Base-by-base conservation (phyloP, 2,329 filamentous ascomycete species). In the Cladobotryum protrusum region DNA sequence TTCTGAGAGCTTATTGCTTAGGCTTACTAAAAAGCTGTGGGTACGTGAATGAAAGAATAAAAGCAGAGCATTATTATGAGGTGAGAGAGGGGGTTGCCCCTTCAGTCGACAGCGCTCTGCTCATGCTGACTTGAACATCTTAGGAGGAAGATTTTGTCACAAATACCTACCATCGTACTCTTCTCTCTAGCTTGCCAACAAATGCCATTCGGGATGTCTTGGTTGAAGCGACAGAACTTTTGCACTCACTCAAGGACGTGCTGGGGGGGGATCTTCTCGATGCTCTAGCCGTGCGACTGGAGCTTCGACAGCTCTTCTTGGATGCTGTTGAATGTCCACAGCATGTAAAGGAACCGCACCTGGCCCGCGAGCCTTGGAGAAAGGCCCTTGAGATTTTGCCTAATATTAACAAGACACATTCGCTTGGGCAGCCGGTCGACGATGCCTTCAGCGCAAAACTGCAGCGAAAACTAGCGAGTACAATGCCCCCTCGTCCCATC, bases 101-200 rank as follows among this genome's bases (percentile, higher is more conserved):
- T 39, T 39, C 36, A 18, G 4, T 3, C 36, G n/a, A 29, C 24
- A 29, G 6, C 14, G 12, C 17, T 37, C 35, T 39, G n/a, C 36
- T 39, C 36, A 39, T n/a, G 7, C 48, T 48, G 12, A 48, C 11
- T 12, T 17, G 14, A 57, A 11, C 5, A 29, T 14, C 42, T 32
- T 12, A 92, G 85, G 93, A 99, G 69, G 93, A 99, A 68, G 93
- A 99, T 62, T 96, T 99, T 63, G 89, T 95, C 17, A 91, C 89
- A 6, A 90, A 95, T 65, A 87, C 91, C 0, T 97, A 93, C 64
- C 86, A 90, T 57, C 81, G 91, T 35, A 82, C 81, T 12, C 73
- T 99, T 1, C 75, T 97, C 6, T 81, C 83, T 20, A 70, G 77
- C 13, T 75, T 92, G 50, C 72, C 79, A 14, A 67, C 75, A 2